Percentiles rank a stretch among this genome's conserved stretches.
Evolutionary conservation across 805 yeast species (phyloP).

Genomic region (Cyberlindnera lachancei): DNA sequence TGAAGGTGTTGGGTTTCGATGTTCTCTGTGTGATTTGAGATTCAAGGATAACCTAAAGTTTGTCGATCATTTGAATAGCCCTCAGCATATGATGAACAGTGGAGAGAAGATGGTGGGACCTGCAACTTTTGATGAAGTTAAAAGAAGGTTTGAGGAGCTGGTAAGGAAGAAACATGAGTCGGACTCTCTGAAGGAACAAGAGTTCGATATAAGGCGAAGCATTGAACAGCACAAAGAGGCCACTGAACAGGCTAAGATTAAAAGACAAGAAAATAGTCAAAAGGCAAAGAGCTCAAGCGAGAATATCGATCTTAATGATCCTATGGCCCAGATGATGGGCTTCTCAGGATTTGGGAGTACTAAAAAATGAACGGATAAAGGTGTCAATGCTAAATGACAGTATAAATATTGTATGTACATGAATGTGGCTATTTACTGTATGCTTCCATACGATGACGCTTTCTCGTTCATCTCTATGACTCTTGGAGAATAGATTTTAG

Average conservation of each 20-base stretch:
- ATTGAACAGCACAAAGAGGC: slow-evolving; percentile 31
- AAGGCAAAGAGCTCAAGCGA: slow-evolving; percentile 9
- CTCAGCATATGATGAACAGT: slow-evolving; percentile 48
- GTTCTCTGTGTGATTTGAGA: slow-evolving; percentile 72
- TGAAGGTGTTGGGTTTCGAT: slow-evolving; percentile 74
- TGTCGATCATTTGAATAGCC: slow-evolving; percentile 77
- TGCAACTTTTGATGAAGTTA: slow-evolving; percentile 44
- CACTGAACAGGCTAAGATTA: slow-evolving; percentile 28
- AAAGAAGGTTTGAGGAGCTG: slow-evolving; percentile 29
- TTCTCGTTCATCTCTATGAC: too few relatives aligned
- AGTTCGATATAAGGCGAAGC: slow-evolving; percentile 32
- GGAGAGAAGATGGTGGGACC: slow-evolving; percentile 30
- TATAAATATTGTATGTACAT: not conserved
- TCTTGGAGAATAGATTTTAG: slow-evolving; percentile 1
- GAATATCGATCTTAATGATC: too few relatives aligned
- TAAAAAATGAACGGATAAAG: slow-evolving; percentile 23
- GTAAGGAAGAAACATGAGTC: slow-evolving; percentile 24
- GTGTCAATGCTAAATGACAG: too few relatives aligned
- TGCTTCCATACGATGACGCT: too few relatives aligned
- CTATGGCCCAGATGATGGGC: slow-evolving; percentile 45
- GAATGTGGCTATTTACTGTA: too few relatives aligned
- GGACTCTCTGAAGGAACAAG: slow-evolving; percentile 10
- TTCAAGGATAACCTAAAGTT: slow-evolving; percentile 78
- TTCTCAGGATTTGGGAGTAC: slow-evolving; percentile 47
- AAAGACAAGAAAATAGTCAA: slow-evolving; percentile 8